Conservation (phyloP, 2,329 filamentous ascomycete genomes). For the Pyricularia grisea region DNA sequence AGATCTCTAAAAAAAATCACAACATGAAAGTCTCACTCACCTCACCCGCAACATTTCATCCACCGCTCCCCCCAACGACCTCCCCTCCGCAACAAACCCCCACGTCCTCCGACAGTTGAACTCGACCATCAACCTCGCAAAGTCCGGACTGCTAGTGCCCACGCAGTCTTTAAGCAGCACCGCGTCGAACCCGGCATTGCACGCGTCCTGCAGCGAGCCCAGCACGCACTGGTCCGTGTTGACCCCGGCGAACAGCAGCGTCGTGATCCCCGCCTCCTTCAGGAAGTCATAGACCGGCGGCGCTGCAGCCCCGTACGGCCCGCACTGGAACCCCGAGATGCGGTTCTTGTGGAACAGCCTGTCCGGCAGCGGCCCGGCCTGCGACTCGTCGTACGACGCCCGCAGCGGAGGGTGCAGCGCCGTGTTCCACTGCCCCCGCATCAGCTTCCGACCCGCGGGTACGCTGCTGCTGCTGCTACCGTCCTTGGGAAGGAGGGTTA, state of each 20-base stretch:
- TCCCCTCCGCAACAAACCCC: not conserved
- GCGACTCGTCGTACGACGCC: not conserved
- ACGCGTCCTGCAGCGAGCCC: slow-evolving; percentile 45
- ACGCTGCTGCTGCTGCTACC: not conserved
- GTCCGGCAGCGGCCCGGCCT: slow-evolving; percentile 25
- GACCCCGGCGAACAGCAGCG: slow-evolving; percentile 47
- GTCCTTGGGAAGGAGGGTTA: not conserved
- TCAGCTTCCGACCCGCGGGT: slow-evolving; percentile 30
- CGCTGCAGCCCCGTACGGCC: slow-evolving; percentile 8
- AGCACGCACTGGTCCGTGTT: slow-evolving; percentile 55
- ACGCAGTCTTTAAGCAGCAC: slow-evolving; percentile 45
- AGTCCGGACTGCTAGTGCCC: slow-evolving; percentile 34
- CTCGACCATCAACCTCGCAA: not conserved
- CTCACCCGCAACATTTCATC: not conserved
- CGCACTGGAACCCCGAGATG: slow-evolving; percentile 46
- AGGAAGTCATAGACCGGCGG: slow-evolving; percentile 33
- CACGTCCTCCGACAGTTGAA: not conserved
- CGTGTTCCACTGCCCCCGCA: slow-evolving; percentile 47
- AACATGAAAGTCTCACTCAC: not conserved
- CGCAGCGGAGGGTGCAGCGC: slow-evolving; percentile 19
- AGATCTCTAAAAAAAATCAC: too few species aligned
- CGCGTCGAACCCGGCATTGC: slow-evolving; percentile 45
- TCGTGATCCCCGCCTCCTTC: slow-evolving; percentile 25
- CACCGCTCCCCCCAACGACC: not conserved
- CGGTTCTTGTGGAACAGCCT: slow-evolving; percentile 46